phyloP scores from a whole-genome alignment of 2,329 filamentous ascomycete genomes.

The Stemphylium lycopersici region DNA sequence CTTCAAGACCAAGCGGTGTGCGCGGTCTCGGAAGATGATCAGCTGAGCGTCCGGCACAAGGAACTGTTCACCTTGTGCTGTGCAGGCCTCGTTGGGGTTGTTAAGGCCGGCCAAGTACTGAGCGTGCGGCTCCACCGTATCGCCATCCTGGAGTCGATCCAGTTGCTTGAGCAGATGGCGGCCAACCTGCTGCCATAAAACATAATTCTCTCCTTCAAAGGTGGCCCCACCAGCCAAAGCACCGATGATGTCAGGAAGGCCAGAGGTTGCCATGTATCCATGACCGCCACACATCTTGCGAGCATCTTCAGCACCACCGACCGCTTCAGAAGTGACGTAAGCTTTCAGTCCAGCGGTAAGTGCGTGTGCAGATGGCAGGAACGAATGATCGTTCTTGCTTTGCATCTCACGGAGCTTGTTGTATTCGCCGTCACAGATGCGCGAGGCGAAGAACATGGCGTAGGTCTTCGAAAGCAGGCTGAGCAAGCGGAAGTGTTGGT shows the following conservation, averaged over 20 bases:
- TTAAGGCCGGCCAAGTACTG: conserved; percentile 6
- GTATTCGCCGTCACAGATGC: conserved; percentile 6
- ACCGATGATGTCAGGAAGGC: conserved; percentile 40
- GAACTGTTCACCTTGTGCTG: conserved; percentile 13
- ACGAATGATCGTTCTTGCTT: conserved; percentile 3
- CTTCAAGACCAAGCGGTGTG: conserved; percentile 18
- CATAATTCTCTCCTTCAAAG: conserved; percentile 52
- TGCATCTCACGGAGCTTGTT: conserved; percentile 8
- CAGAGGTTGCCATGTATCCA: conserved; percentile 46
- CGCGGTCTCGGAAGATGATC: conserved; percentile 31
- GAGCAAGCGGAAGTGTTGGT: conserved; percentile 25
- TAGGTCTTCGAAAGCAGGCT: conserved; percentile 21
- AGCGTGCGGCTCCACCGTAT: not conserved
- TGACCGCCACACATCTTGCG: conserved; percentile 49
- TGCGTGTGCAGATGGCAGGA: conserved; percentile 42
- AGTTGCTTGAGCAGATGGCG: conserved; percentile 38
- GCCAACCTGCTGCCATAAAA: conserved; percentile 50
- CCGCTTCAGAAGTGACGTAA: conserved; percentile 56
- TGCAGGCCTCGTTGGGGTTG: not conserved
- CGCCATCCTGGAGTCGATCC: conserved; percentile 10
- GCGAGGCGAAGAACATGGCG: conserved; percentile 25
- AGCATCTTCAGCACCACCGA: conserved; percentile 50
- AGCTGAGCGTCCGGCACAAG: conserved; percentile 24
- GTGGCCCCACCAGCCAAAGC: conserved; percentile 36
- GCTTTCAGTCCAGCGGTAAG: conserved; percentile 49